Evolutionary conservation across 169 alveolate species (phyloP), one percentile per base, ranked within the genome.

Genomic region (Plasmodium gallinaceum): DNA sequence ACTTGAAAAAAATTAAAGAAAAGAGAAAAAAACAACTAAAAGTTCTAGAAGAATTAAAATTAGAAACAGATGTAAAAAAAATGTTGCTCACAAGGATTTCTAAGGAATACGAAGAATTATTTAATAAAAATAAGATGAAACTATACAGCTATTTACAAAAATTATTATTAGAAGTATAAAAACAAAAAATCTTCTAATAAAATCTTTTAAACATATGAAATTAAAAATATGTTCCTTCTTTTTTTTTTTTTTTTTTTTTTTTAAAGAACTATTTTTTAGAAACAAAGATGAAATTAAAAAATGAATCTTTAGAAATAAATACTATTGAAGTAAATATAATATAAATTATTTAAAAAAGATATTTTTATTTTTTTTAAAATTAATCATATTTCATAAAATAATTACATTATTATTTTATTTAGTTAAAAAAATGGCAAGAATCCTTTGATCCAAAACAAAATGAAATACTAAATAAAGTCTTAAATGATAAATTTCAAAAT

Each of bases 11-110:
- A 46, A 78, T 78, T 12, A 78, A 78, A 65, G 89, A 78, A 78
- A 78, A 78, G 64, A 78, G 78, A 65, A 78, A 78, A 6, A 78
- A 66, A 51, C 89, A 78, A 32, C 78, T 64, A 78, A 54, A 78
- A 26, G 51, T 78, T 54, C 76, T 78, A 39, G 52, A 52, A 16
- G 89, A 78, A 16, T 65, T 78, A 58, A 78, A 78, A 58, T 60
- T 78, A 12, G 89, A 78, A 57, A 43, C 78, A 7, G 70, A 78
- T 70, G 48, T 78, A 32, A 78, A 78, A 42, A 78, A 78, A 64
- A 48, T 78, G 76, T 69, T 78, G 18, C 32, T 78, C 32, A 39
- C 75, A 26, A 78, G 64, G 48, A 64, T 78, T 7, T 64, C 78
- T 12, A 48, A 46, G 18, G 78, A 78, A 24, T 78, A 78, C 42